Evolutionary conservation across 495 filamentous ascomycete species (phyloP).

Genomic region (Penicillium goetzii): DNA sequence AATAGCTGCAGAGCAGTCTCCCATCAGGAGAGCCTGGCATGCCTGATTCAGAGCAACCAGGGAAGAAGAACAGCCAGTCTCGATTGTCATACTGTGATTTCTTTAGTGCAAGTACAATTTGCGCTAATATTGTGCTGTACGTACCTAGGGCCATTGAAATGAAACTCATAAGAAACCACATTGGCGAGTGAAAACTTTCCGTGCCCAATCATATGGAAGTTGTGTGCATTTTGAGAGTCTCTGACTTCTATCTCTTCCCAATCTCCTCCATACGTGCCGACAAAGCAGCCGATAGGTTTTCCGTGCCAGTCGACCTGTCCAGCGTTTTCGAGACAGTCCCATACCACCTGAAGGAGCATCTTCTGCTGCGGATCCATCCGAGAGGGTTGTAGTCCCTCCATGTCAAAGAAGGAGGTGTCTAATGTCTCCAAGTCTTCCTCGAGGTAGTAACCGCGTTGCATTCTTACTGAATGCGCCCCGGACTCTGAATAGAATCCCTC

Average conservation of each 20-base stretch:
- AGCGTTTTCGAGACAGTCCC: conserved; percentile 41
- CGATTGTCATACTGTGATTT: conserved; percentile 47
- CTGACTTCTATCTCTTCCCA: conserved; percentile 6
- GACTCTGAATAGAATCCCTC: conserved; percentile 24
- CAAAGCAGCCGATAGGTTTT: conserved; percentile 16
- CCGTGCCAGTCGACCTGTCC: conserved; percentile 40
- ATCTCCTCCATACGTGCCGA: conserved; percentile 12
- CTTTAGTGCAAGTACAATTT: neutral
- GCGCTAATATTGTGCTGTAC: neutral
- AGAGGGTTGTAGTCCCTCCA: conserved; percentile 47
- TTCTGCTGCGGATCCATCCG: conserved; percentile 62
- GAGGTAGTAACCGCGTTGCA: conserved; percentile 45
- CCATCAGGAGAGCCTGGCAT: conserved; percentile 12
- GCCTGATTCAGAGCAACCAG: conserved; percentile 52
- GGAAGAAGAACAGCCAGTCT: conserved; percentile 58
- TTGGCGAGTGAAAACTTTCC: conserved; percentile 12
- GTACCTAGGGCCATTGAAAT: conserved; percentile 12
- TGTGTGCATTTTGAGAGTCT: neutral
- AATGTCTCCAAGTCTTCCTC: conserved; percentile 39
- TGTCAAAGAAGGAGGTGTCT: conserved; percentile 40
- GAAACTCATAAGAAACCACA: conserved; percentile 4
- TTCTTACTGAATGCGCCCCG: conserved; percentile 1
- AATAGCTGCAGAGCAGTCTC: conserved; percentile 18
- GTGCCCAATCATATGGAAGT: conserved; percentile 1
- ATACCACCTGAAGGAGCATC: conserved; percentile 54